Evolutionary conservation across 768 basidiomycete genomes (phyloP).

Genomic region (Gymnopilus junonius): DNA sequence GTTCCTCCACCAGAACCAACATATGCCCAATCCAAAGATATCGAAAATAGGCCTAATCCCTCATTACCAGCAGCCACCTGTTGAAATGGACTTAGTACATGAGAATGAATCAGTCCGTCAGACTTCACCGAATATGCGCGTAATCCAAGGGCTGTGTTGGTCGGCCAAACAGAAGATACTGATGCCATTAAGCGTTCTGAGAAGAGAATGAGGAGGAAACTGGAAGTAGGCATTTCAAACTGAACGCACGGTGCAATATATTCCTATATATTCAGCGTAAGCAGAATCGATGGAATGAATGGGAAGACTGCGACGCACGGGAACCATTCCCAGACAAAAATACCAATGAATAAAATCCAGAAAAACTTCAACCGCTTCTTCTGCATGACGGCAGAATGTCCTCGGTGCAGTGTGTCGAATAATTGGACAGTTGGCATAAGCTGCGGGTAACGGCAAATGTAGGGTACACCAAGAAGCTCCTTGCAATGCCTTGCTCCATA

Average conservation of each 20-base stretch:
- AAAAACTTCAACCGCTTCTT: slow-evolving; percentile 43
- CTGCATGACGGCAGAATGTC: slow-evolving; percentile 45
- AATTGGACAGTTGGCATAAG: slow-evolving; percentile 45
- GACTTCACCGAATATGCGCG: slow-evolving; percentile 47
- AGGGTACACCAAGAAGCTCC: slow-evolving; percentile 54
- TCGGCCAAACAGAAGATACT: slow-evolving; percentile 49
- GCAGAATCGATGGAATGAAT: too few species aligned
- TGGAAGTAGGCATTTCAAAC: not conserved
- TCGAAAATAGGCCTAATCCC: slow-evolving; percentile 55
- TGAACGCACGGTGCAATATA: slow-evolving; percentile 22
- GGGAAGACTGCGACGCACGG: slow-evolving; percentile 34
- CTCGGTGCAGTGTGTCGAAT: slow-evolving; percentile 46
- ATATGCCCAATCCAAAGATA: slow-evolving; percentile 62
- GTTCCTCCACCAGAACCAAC: slow-evolving; percentile 38
- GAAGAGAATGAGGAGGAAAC: not conserved
- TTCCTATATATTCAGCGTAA: too few species aligned
- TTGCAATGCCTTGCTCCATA: slow-evolving; percentile 29
- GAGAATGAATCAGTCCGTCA: too few species aligned
- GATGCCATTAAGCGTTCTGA: slow-evolving; percentile 46
- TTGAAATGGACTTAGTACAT: slow-evolving; percentile 2
- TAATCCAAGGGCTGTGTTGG: slow-evolving; percentile 41
- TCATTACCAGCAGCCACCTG: slow-evolving; percentile 54
- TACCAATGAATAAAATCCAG: slow-evolving; percentile 47
- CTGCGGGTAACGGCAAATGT: slow-evolving; percentile 44
- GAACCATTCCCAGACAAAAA: slow-evolving; percentile 49